Evolutionary conservation across 2,329 filamentous ascomycete species (phyloP).

Genomic region (Claviceps arundinis): DNA sequence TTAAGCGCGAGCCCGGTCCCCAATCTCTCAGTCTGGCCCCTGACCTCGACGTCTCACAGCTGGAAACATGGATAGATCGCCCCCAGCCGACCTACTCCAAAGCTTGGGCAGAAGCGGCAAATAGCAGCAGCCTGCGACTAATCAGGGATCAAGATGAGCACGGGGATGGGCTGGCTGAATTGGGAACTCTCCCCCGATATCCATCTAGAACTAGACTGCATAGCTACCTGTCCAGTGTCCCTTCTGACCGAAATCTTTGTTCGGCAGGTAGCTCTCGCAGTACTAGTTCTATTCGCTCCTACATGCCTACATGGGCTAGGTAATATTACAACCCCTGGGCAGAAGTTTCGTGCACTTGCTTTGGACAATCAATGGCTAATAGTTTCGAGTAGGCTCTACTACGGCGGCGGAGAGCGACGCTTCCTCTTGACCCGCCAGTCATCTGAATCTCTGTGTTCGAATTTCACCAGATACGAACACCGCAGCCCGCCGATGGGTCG

Average conservation of each 20-base stretch:
- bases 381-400: constrained; percentile 43
- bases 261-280: constrained; percentile 37
- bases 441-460: constrained; percentile 33
- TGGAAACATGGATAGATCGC: constrained; percentile 24
- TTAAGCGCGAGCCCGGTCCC: constrained; percentile 28
- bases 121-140: constrained; percentile 26
- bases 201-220: constrained; percentile 42
- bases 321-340: constrained; percentile 14
- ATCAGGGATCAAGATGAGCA: constrained; percentile 49
- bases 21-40: not conserved
- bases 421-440: constrained; percentile 32
- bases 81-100: constrained; percentile 32
- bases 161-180: constrained; percentile 48
- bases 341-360: constrained; percentile 6
- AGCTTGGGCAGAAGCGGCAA: constrained; percentile 20
- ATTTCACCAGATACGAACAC: constrained; percentile 33
- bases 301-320: constrained; percentile 42
- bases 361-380: not conserved
- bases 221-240: constrained; percentile 33
- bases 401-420: constrained; percentile 49
- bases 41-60: not conserved
- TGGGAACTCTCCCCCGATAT: constrained; percentile 38
- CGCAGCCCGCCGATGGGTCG: constrained; percentile 31
- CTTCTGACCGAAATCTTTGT: constrained; percentile 38
- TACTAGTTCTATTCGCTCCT: constrained; percentile 30